Base-by-base conservation (phyloP, 495 filamentous ascomycete species). In the Annulohypoxylon stygium region DNA sequence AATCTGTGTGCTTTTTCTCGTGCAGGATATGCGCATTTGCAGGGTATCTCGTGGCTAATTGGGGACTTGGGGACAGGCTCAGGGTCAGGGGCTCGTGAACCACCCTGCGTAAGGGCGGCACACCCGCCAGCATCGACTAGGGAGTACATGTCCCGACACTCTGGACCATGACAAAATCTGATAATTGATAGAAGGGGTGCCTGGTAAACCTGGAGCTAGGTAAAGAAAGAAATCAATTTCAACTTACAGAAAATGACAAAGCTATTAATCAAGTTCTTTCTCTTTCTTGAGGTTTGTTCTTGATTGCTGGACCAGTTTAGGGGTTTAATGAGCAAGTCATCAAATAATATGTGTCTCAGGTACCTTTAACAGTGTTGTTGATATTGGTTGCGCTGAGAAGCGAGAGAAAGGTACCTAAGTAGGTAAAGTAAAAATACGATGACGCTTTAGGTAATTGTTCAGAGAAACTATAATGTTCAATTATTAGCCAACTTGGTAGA, bases 11-110 rank as follows among this genome's bases (percentile, higher is more conserved):
- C 45, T 47, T 18, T 47, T 65, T 33, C 54, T 54, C 72, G 63
- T 75, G 63, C 67, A 68, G 67, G 53, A 61, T 59, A 71, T 26
- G 37, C 67, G 67, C 67, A 75, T 70, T 65, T 68, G 60, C 72
- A 75, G 59, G 67, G 72, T 67, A 71, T 63, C 59, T 59, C 50
- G 72, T 75, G 64, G 72, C 59, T 45, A 43, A 68, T 43, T 39
- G 37, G 61, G 71, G 39, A 43, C 39, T 43, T 43, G 39, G 39
- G 39, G 20, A 26, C 50, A 43, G 23, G 20, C 48, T 70, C 72
- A 67, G 47, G 71, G 71, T 62, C 62, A 70, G 62, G 72, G 72
- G 67, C 50, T 26, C 54, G 20, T 63, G 58, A 55, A 58, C 50
- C 18, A 34, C 66, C 57, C 67, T 65, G 62, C 67, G 30, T 67